phyloP scores from a whole-genome alignment of 2,329 filamentous ascomycete genomes.

The Fusarium sambucinum region DNA sequence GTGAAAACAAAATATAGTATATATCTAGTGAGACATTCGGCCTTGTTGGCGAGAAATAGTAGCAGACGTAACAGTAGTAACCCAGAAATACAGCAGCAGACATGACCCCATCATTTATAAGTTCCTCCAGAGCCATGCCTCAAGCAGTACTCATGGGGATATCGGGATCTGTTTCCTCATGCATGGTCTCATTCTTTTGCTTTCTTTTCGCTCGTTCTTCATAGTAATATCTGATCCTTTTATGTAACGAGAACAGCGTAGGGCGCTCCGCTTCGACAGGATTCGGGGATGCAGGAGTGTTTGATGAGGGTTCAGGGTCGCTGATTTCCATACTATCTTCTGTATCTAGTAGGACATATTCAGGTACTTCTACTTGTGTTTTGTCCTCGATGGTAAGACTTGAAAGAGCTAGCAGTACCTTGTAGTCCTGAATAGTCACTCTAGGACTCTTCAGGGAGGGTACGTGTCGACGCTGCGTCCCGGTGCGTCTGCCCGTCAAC shows the following conservation, averaged over 20 bases:
- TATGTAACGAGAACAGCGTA: not conserved
- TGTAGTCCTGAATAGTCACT: not conserved
- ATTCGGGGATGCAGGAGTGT: not conserved
- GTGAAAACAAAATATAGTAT: too few species aligned
- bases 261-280: not conserved
- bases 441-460: not conserved
- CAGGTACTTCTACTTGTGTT: not conserved
- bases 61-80: too few species aligned
- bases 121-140: too few species aligned
- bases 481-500: too few species aligned
- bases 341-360: not conserved
- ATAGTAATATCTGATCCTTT: not conserved
- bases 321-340: not conserved
- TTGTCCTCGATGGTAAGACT: not conserved
- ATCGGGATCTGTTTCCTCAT: not conserved
- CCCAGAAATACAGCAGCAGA: not conserved
- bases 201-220: too few species aligned
- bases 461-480: not conserved
- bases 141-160: not conserved
- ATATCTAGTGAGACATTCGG: too few species aligned
- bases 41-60: not conserved
- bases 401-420: not conserved
- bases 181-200: not conserved
- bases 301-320: not conserved
- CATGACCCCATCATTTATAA: not conserved